phyloP scores from a whole-genome alignment of 805 yeast genomes.

The Tetrapisispora pingtungensis region DNA sequence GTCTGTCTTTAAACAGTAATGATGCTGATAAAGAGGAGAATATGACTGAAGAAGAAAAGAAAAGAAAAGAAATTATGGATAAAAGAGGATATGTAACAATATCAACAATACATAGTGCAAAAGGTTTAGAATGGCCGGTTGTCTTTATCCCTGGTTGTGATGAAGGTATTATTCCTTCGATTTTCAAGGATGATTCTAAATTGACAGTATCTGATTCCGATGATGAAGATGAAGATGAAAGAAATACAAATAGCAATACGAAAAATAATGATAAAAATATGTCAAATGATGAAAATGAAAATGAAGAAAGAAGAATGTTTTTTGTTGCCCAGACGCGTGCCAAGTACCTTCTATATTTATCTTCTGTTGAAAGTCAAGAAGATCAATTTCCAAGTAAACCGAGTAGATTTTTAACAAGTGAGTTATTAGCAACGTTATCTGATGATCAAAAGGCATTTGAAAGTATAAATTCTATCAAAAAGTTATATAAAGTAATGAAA shows the following conservation, averaged over 20 bases:
- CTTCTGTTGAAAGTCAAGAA: conserved; percentile 18
- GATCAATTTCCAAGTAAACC: conserved; percentile 19
- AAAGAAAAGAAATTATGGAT: conserved; percentile 13
- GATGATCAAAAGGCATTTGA: conserved; percentile 23
- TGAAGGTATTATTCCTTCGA: conserved; percentile 58
- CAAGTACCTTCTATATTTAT: conserved; percentile 42
- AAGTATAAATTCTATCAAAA: conserved; percentile 11
- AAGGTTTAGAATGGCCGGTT: conserved; percentile 93
- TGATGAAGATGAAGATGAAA: conserved; percentile 6
- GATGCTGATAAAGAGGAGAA: conserved; percentile 4
- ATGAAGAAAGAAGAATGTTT: conserved; percentile 77
- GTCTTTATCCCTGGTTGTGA: conserved; percentile 71
- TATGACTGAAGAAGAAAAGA: conserved; percentile 10
- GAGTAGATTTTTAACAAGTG: conserved; percentile 25
- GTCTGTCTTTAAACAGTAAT: conserved; percentile 27
- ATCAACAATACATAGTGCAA: conserved; percentile 85
- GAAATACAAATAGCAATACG: conserved; percentile 5
- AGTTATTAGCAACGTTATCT: conserved; percentile 19
- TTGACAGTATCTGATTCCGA: conserved; percentile 10
- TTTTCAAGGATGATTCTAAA: conserved; percentile 26
- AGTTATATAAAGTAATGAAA: conserved; percentile 15
- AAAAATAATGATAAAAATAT: conserved; percentile 1
- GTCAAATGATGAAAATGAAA: conserved; percentile 23
- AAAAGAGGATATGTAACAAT: conserved; percentile 35
- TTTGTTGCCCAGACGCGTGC: conserved; percentile 90